Evolutionary conservation across 352 stramenopile species (phyloP).

Genomic region (Phytophthora foliorum): DNA sequence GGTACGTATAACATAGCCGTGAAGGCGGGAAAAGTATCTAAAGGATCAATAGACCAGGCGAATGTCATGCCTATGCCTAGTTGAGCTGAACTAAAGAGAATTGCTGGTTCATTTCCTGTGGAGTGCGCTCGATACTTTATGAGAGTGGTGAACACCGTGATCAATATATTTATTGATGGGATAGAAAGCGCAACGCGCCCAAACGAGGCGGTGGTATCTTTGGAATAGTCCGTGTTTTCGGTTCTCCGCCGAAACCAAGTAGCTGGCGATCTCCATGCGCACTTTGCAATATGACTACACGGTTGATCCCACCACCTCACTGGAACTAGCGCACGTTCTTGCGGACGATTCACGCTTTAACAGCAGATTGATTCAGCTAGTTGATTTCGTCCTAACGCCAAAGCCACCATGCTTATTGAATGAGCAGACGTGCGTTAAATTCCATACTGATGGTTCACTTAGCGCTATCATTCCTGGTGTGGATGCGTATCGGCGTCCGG

Average conservation of each 20-base stretch:
- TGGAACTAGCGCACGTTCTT: neutral
- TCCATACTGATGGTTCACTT: neutral
- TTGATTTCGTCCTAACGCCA: neutral
- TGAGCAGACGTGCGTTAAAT: neutral
- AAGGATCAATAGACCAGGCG: neutral
- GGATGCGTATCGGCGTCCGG: conserved; percentile 11
- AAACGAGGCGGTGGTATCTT: conserved; percentile 28
- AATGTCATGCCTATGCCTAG: conserved; percentile 21
- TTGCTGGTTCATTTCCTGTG: conserved; percentile 22
- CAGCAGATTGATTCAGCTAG: neutral
- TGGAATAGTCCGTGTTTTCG: conserved; percentile 33
- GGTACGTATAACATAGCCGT: conserved; percentile 26
- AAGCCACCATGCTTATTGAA: neutral
- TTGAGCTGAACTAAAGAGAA: conserved; percentile 13
- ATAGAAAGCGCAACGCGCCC: neutral
- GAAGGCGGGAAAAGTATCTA: conserved; percentile 2
- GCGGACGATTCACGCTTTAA: neutral
- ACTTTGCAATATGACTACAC: conserved; percentile 35
- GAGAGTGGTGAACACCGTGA: conserved; percentile 24
- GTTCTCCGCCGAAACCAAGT: conserved; percentile 30
- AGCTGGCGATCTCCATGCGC: conserved; percentile 30
- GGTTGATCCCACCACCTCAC: conserved; percentile 29
- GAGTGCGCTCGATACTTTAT: conserved; percentile 39
- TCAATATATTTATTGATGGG: conserved; percentile 32
- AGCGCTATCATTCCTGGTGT: neutral